Percentiles rank a stretch among this genome's conserved stretches.
These are phyloP conservation scores for Lodderomyces orthopsilosis DNA, from an alignment of 1,139 yeast species.

Conservation along the genomic window DNA sequence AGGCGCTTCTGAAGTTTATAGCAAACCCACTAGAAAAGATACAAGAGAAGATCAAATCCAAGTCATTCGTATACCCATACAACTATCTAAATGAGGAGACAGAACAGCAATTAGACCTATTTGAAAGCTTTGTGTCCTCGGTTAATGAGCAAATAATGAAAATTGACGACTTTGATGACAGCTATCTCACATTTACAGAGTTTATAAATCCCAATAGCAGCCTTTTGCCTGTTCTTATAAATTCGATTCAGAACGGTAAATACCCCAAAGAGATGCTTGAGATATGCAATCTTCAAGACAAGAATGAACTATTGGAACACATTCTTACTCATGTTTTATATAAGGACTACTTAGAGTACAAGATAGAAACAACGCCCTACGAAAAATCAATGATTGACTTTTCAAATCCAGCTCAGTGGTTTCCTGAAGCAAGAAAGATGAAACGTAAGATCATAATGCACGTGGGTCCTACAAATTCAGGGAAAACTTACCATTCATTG, in stretches of 20 bases:
- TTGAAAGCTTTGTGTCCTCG: slow-evolving; percentile 1
- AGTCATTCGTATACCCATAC: slow-evolving; percentile 8
- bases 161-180: slow-evolving; percentile 2
- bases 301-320: slow-evolving; percentile 19
- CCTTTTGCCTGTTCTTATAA: not conserved
- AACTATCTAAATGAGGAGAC: slow-evolving; percentile 10
- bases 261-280: slow-evolving; percentile 21
- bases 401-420: slow-evolving; percentile 81
- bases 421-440: slow-evolving; percentile 79
- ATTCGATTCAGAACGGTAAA: slow-evolving; percentile 11
- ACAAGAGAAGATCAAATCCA: not conserved
- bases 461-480: slow-evolving; percentile 96
- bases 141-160: not conserved
- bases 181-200: slow-evolving; percentile 18
- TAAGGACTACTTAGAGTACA: slow-evolving; percentile 20
- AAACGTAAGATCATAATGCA: slow-evolving; percentile 81
- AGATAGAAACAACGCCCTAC: slow-evolving; percentile 17
- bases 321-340: slow-evolving; percentile 25
- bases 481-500: slow-evolving; percentile 88
- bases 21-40: not conserved
- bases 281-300: slow-evolving; percentile 17
- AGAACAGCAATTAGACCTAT: not conserved
- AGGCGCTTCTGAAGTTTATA: not conserved
- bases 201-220: slow-evolving; percentile 28
- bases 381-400: slow-evolving; percentile 39